phyloP scores from a whole-genome alignment of 352 stramenopile genomes.

The Globisporangium alternatum region DNA sequence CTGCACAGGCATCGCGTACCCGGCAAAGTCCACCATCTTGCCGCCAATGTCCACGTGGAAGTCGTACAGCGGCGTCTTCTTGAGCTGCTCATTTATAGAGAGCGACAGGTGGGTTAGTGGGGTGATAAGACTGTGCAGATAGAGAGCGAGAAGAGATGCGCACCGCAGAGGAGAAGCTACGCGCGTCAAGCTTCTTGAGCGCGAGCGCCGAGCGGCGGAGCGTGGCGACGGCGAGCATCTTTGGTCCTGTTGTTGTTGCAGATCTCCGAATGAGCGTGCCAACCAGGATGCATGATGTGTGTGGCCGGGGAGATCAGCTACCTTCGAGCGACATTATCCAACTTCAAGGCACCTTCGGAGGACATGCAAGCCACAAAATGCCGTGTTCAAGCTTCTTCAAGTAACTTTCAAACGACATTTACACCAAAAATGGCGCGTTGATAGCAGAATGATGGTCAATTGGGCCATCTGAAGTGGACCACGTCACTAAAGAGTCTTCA shows the following conservation, averaged over 20 bases:
- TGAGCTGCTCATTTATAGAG: conserved; percentile 34
- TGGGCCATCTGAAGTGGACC: too few species aligned
- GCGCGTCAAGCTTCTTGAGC: conserved; percentile 14
- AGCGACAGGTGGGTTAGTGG: neutral
- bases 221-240: conserved; percentile 36
- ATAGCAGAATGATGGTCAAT: neutral
- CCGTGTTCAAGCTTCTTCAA: too few species aligned
- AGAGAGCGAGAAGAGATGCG: neutral
- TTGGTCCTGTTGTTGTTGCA: conserved; percentile 2
- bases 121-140: neutral
- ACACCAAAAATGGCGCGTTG: neutral
- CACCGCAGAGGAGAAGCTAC: conserved; percentile 12
- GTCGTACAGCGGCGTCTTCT: conserved; percentile 80
- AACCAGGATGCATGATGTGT: neutral
- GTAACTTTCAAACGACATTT: too few species aligned
- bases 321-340: neutral
- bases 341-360: too few species aligned
- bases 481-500: neutral
- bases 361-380: too few species aligned
- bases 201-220: conserved; percentile 16
- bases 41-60: conserved; percentile 70
- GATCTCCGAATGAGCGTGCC: conserved; percentile 4
- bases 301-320: neutral
- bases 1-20: conserved; percentile 97
- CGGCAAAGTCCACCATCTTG: conserved; percentile 96